Conservation (phyloP, 495 filamentous ascomycete species). For the Polyplosphaeria fusca region DNA sequence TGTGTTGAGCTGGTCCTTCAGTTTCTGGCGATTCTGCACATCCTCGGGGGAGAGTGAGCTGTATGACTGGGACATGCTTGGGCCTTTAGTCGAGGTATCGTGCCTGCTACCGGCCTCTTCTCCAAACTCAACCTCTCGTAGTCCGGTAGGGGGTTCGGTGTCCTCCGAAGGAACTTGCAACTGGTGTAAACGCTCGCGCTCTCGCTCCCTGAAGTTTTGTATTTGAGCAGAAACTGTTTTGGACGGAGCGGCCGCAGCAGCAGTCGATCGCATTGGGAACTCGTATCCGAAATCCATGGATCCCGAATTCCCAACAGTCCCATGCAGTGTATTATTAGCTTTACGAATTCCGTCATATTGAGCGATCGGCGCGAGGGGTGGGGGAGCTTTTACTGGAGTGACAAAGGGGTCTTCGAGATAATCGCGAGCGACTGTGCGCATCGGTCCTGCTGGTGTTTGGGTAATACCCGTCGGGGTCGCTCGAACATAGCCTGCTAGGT, state of each 20-base stretch:
- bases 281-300: conserved; percentile 25
- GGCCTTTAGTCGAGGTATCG: background rate
- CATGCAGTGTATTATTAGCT: background rate
- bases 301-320: background rate
- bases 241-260: background rate
- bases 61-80: background rate
- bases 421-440: conserved; percentile 3
- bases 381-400: conserved; percentile 1
- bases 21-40: conserved; percentile 1
- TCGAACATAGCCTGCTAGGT: background rate
- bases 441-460: background rate
- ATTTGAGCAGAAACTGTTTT: background rate
- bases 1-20: conserved; percentile 14
- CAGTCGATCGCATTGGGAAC: conserved; percentile 2
- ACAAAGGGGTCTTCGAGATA: conserved; percentile 27
- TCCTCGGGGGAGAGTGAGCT: conserved; percentile 10
- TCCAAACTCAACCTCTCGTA: conserved; percentile 16
- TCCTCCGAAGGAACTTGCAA: conserved; percentile 15
- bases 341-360: background rate
- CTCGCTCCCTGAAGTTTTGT: conserved; percentile 7
- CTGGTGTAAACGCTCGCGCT: conserved; percentile 8
- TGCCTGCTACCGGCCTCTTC: conserved; percentile 21
- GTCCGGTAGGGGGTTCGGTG: background rate
- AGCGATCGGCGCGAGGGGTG: background rate
- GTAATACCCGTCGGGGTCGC: background rate